phyloP scores from a whole-genome alignment of 495 filamentous ascomycete genomes.

The Aspergillus kassunensis region DNA sequence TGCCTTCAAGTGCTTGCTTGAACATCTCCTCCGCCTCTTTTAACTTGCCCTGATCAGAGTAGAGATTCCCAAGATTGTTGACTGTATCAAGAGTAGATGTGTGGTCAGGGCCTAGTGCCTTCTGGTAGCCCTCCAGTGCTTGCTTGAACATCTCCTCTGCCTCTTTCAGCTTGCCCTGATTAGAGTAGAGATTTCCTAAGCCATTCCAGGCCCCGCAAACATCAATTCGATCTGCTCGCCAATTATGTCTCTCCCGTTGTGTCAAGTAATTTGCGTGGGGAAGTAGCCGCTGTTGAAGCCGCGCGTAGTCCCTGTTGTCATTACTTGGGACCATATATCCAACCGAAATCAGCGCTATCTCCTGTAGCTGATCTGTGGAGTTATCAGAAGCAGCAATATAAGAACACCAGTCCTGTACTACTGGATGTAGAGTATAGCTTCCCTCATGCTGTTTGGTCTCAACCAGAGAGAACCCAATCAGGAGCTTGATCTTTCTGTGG shows the following conservation, averaged over 20 bases:
- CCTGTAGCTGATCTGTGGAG: not conserved
- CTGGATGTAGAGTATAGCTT: conserved; percentile 29
- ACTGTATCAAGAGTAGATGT: not conserved
- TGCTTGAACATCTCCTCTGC: not conserved
- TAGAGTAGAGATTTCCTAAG: not conserved
- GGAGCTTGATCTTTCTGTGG: conserved; percentile 19
- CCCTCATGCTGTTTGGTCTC: conserved; percentile 20
- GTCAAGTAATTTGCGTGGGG: not conserved
- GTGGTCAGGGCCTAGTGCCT: not conserved
- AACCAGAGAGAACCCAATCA: conserved; percentile 32
- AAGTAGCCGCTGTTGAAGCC: not conserved
- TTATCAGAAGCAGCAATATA: not conserved
- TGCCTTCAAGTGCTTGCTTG: conserved; percentile 21
- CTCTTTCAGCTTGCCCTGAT: not conserved
- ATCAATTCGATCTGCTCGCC: not conserved
- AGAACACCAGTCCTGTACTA: conserved; percentile 33
- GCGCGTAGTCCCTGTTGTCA: too few relatives aligned
- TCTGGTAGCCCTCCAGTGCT: not conserved
- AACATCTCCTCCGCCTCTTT: conserved; percentile 26
- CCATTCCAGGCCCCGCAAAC: not conserved
- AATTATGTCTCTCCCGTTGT: not conserved
- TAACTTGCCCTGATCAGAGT: not conserved
- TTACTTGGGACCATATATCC: too few relatives aligned
- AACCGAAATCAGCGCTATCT: not conserved
- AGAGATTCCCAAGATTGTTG: not conserved